Evolutionary conservation across 805 yeast genomes (phyloP).

Genomic region (Teunomyces pallodes): DNA sequence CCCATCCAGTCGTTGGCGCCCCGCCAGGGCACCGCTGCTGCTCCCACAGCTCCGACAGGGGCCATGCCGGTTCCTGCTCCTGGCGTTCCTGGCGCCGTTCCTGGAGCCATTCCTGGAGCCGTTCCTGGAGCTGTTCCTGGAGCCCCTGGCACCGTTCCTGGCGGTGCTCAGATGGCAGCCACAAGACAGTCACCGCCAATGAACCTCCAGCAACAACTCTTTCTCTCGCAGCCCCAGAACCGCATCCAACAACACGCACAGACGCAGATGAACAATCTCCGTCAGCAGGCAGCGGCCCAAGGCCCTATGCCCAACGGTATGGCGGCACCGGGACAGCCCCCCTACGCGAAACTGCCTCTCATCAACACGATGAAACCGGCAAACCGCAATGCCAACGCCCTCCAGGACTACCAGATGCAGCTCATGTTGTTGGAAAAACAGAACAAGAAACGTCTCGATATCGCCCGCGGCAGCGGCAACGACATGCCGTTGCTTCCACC

Average conservation of each 20-base stretch:
- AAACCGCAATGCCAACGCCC: slow-evolving; percentile 47
- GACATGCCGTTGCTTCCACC: slow-evolving; percentile 3
- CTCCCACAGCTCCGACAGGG: background rate
- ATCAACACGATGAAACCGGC: background rate
- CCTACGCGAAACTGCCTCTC: background rate
- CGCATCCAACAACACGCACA: slow-evolving; percentile 47
- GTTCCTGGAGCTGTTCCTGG: background rate
- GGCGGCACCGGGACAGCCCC: background rate
- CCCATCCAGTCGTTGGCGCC: slow-evolving; percentile 11
- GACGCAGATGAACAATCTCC: slow-evolving; percentile 47
- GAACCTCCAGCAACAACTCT: slow-evolving; percentile 30
- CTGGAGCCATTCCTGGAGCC: background rate
- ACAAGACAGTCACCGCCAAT: background rate
- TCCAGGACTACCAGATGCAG: slow-evolving; percentile 82
- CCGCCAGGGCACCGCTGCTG: background rate
- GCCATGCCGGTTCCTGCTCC: background rate
- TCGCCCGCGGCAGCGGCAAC: slow-evolving; percentile 38
- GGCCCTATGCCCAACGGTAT: slow-evolving; percentile 1
- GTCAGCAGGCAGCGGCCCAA: slow-evolving; percentile 42
- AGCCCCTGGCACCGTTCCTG: slow-evolving; percentile 1
- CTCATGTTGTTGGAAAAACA: slow-evolving; percentile 71
- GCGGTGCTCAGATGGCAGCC: background rate
- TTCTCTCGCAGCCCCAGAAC: slow-evolving; percentile 25
- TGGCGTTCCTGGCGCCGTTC: background rate
- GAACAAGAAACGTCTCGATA: slow-evolving; percentile 65